phyloP scores from a whole-genome alignment of 2,329 filamentous ascomycete genomes.

The Alternaria dauci region DNA sequence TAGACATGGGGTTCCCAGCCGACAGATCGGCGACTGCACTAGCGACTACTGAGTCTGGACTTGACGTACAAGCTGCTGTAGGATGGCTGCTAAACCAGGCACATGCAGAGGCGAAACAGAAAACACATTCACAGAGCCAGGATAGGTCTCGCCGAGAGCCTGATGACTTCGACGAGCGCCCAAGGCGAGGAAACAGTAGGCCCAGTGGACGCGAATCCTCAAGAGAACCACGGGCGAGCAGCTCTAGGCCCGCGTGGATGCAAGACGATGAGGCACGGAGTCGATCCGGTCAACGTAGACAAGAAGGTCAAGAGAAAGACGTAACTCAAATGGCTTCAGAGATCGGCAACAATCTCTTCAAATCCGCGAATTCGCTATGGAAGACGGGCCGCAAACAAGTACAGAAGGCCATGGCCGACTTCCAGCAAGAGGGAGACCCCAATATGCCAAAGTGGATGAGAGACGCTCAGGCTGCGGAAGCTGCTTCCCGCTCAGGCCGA shows the following conservation, averaged over 20 bases:
- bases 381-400: slow-evolving; percentile 93
- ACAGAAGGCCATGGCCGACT: slow-evolving; percentile 89
- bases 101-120: slow-evolving; percentile 81
- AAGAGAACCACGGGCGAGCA: slow-evolving; percentile 44
- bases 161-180: slow-evolving; percentile 37
- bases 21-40: slow-evolving; percentile 85
- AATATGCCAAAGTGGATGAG: slow-evolving; percentile 96
- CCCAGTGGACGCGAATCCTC: slow-evolving; percentile 44
- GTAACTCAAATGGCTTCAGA: slow-evolving; percentile 82
- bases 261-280: slow-evolving; percentile 63
- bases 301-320: slow-evolving; percentile 72
- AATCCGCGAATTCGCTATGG: slow-evolving; percentile 94
- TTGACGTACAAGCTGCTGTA: slow-evolving; percentile 85
- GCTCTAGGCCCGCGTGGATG: slow-evolving; percentile 68
- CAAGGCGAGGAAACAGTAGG: slow-evolving; percentile 34
- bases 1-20: slow-evolving; percentile 92
- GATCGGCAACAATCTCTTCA: slow-evolving; percentile 83
- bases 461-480: slow-evolving; percentile 62
- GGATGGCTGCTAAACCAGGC: slow-evolving; percentile 91
- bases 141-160: slow-evolving; percentile 36
- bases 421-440: slow-evolving; percentile 75
- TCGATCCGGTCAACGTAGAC: slow-evolving; percentile 57
- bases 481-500: slow-evolving; percentile 34
- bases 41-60: slow-evolving; percentile 78
- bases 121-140: slow-evolving; percentile 56